Percentiles rank a stretch among this genome's conserved stretches.
Conservation (phyloP, 2,329 filamentous ascomycete species). For the Cryphonectria carpinicola region DNA sequence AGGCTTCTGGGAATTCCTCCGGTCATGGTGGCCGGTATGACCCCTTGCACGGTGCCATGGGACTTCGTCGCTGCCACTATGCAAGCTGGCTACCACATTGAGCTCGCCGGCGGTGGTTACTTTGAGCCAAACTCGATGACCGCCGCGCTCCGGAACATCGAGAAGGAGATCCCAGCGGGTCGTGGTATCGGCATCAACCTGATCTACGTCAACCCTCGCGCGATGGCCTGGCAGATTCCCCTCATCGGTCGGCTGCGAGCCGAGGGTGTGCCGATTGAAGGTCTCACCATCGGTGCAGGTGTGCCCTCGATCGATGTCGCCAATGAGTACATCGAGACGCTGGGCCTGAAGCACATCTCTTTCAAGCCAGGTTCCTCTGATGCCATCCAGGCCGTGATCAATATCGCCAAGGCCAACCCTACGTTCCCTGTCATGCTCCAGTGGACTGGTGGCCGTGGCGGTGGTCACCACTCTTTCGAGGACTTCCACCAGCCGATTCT, state of each 20-base stretch:
- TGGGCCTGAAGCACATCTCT: conserved; percentile 88
- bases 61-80: conserved; percentile 92
- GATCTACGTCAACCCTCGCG: conserved; percentile 87
- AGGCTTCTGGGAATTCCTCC: conserved; percentile 82
- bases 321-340: conserved; percentile 89
- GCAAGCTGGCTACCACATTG: conserved; percentile 94
- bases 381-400: conserved; percentile 86
- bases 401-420: conserved; percentile 92
- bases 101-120: conserved; percentile 88
- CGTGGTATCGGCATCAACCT: conserved; percentile 88
- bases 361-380: conserved; percentile 94
- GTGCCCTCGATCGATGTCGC: conserved; percentile 93
- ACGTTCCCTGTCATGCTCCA: conserved; percentile 91
- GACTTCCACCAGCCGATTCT: conserved; percentile 93
- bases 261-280: conserved; percentile 88
- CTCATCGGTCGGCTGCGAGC: conserved; percentile 78
- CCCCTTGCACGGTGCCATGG: conserved; percentile 84
- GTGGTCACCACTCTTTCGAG: conserved; percentile 92
- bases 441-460: conserved; percentile 93
- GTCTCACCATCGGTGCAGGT: conserved; percentile 89
- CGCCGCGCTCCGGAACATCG: conserved; percentile 80
- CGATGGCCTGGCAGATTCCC: conserved; percentile 92
- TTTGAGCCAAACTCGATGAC: conserved; percentile 84
- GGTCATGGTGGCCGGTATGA: conserved; percentile 93
- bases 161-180: conserved; percentile 79